A percentile compares a stretch with the other conserved stretches of the same genome.
Evolutionary conservation across 331 rosid species (phyloP).

Genomic region (Arachis monticola): DNA sequence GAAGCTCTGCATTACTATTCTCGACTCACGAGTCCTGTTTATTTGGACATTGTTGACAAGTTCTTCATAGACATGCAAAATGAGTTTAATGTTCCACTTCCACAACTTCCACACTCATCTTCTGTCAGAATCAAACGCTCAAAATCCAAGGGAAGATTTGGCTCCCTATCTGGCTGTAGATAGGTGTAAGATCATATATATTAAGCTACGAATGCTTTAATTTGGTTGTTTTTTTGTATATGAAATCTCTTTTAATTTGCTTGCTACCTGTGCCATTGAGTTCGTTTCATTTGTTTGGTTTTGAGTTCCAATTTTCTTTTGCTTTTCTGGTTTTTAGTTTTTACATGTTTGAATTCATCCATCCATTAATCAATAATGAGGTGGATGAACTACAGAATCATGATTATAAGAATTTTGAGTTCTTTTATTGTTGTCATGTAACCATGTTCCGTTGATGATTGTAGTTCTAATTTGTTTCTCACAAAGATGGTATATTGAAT

Average conservation of each 20-base stretch:
- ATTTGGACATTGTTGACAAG: slow-evolving; percentile 84
- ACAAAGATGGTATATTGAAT: slow-evolving; percentile 10
- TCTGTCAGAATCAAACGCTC: slow-evolving; percentile 51
- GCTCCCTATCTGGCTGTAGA: slow-evolving; percentile 70
- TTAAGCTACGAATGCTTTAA: too few species aligned
- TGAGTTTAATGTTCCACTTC: slow-evolving; percentile 43
- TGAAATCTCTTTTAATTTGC: background rate
- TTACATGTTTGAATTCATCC: slow-evolving; percentile 21
- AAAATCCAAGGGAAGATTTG: slow-evolving; percentile 66
- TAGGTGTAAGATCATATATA: slow-evolving; percentile 31
- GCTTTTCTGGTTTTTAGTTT: slow-evolving; percentile 30
- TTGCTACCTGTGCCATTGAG: slow-evolving; percentile 27
- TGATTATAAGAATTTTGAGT: background rate
- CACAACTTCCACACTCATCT: slow-evolving; percentile 49
- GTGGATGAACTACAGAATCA: background rate
- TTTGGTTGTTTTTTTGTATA: too few species aligned
- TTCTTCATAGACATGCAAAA: slow-evolving; percentile 81
- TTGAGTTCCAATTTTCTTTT: background rate
- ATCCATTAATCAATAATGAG: slow-evolving; percentile 30
- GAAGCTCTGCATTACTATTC: slow-evolving; percentile 97
- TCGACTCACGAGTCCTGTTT: slow-evolving; percentile 87
- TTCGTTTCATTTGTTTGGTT: slow-evolving; percentile 37
- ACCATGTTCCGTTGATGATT: slow-evolving; percentile 15
- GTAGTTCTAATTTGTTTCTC: background rate
- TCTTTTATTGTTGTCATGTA: slow-evolving; percentile 7